Percentiles rank a stretch among this genome's conserved stretches.
phyloP scores from a whole-genome alignment of 2,329 filamentous ascomycete species.

The Biscogniauxia marginata region DNA sequence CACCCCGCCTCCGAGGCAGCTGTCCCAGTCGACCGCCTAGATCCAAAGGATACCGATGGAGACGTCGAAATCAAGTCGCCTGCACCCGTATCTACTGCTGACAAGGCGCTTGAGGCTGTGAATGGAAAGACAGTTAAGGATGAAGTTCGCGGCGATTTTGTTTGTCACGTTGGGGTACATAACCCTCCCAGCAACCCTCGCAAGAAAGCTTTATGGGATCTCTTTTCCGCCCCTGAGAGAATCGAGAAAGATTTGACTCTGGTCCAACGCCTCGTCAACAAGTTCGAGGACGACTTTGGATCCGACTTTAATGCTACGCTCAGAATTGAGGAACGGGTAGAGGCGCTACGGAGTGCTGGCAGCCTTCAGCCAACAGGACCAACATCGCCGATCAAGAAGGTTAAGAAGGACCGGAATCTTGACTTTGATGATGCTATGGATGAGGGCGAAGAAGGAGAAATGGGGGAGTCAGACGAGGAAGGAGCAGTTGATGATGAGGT shows the following conservation, averaged over 20 bases:
- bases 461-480: slow-evolving; percentile 79
- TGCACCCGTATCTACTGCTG: slow-evolving; percentile 60
- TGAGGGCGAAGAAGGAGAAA: slow-evolving; percentile 61
- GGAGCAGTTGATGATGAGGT: slow-evolving; percentile 76
- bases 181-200: slow-evolving; percentile 81
- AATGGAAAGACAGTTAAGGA: slow-evolving; percentile 98
- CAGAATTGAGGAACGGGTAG: slow-evolving; percentile 84
- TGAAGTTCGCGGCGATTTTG: slow-evolving; percentile 89
- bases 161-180: slow-evolving; percentile 95
- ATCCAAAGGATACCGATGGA: slow-evolving; percentile 67
- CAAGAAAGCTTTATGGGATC: slow-evolving; percentile 95
- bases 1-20: slow-evolving; percentile 72
- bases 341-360: slow-evolving; percentile 73
- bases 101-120: slow-evolving; percentile 88
- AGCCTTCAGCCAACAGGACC: slow-evolving; percentile 67
- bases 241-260: slow-evolving; percentile 87
- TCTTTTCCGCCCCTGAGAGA: slow-evolving; percentile 91
- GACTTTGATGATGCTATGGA: slow-evolving; percentile 62
- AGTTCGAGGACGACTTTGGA: slow-evolving; percentile 81
- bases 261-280: slow-evolving; percentile 76
- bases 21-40: slow-evolving; percentile 66
- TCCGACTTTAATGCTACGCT: slow-evolving; percentile 72
- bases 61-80: slow-evolving; percentile 55
- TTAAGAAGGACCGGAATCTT: slow-evolving; percentile 59
- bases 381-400: slow-evolving; percentile 56